phyloP scores from a whole-genome alignment of 1,284 basidiomycete species.

The Fistulinella staudtii region DNA sequence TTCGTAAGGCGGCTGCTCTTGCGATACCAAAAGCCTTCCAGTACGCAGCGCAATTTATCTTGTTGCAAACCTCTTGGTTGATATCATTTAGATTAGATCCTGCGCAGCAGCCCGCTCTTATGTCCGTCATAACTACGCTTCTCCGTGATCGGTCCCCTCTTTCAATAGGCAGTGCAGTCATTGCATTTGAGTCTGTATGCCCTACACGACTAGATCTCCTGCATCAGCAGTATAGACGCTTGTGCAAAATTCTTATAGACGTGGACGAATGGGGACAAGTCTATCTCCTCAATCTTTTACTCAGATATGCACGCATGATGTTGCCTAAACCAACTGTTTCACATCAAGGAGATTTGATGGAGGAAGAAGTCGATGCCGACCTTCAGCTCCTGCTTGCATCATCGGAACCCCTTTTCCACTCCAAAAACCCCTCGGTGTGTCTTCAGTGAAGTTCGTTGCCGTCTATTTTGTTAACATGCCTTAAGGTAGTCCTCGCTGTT shows the following conservation, averaged over 20 bases:
- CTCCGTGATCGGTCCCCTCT: slow-evolving; percentile 84
- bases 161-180: slow-evolving; percentile 81
- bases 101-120: slow-evolving; percentile 66
- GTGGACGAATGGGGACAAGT: slow-evolving; percentile 97
- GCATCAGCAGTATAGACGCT: slow-evolving; percentile 83
- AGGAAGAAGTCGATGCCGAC: slow-evolving; percentile 66
- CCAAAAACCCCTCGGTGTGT: slow-evolving; percentile 79
- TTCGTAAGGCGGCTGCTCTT: slow-evolving; percentile 87
- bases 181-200: slow-evolving; percentile 83
- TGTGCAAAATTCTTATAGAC: slow-evolving; percentile 83
- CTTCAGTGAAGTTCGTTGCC: neutral
- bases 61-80: neutral
- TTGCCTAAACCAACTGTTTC: slow-evolving; percentile 62
- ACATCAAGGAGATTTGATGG: slow-evolving; percentile 25
- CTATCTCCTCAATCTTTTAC: slow-evolving; percentile 73
- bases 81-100: slow-evolving; percentile 61
- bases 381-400: slow-evolving; percentile 73
- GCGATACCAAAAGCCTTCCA: slow-evolving; percentile 85
- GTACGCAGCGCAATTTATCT: slow-evolving; percentile 42
- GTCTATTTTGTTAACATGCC: neutral
- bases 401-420: slow-evolving; percentile 75
- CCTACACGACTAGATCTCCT: slow-evolving; percentile 83
- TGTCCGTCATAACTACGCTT: slow-evolving; percentile 71
- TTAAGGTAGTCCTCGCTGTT: slow-evolving; percentile 74
- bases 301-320: slow-evolving; percentile 84